Percentiles rank a stretch among this genome's conserved stretches.
phyloP scores from a whole-genome alignment of 768 basidiomycete genomes.

The Suillus spraguei region DNA sequence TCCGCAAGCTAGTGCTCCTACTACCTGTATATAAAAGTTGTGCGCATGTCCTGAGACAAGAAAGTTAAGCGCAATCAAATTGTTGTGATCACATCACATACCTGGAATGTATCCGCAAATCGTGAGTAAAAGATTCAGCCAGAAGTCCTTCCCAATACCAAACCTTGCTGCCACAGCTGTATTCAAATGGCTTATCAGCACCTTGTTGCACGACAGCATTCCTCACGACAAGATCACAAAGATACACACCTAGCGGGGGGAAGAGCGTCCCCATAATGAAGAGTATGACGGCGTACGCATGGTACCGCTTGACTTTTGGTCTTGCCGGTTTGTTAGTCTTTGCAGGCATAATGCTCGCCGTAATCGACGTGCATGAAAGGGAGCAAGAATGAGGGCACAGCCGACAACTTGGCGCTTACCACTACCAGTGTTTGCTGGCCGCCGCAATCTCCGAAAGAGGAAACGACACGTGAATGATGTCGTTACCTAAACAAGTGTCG shows the following conservation, averaged over 20 bases:
- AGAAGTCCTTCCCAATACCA: conserved; percentile 90
- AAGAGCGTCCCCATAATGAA: conserved; percentile 90
- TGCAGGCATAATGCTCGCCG: conserved; percentile 32
- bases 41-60: conserved; percentile 72
- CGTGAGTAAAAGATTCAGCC: conserved; percentile 86
- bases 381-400: background rate
- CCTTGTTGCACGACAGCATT: background rate
- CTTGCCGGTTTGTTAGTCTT: conserved; percentile 56
- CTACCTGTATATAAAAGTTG: conserved; percentile 90
- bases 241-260: conserved; percentile 78
- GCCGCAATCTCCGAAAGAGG: background rate
- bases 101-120: conserved; percentile 91
- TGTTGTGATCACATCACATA: conserved; percentile 29
- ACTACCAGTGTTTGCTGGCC: background rate
- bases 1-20: conserved; percentile 9
- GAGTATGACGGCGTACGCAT: conserved; percentile 80
- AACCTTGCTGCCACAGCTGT: conserved; percentile 92
- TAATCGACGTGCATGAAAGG: conserved; percentile 12
- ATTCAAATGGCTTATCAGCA: conserved; percentile 14
- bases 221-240: background rate
- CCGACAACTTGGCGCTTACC: background rate
- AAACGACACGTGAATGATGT: conserved; percentile 26
- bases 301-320: conserved; percentile 62
- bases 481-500: conserved; percentile 27
- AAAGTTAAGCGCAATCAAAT: conserved; percentile 3